Evolutionary conservation across 176 grass and related monocot species (phyloP).

Genomic region (Rhynchospora tenuis): DNA sequence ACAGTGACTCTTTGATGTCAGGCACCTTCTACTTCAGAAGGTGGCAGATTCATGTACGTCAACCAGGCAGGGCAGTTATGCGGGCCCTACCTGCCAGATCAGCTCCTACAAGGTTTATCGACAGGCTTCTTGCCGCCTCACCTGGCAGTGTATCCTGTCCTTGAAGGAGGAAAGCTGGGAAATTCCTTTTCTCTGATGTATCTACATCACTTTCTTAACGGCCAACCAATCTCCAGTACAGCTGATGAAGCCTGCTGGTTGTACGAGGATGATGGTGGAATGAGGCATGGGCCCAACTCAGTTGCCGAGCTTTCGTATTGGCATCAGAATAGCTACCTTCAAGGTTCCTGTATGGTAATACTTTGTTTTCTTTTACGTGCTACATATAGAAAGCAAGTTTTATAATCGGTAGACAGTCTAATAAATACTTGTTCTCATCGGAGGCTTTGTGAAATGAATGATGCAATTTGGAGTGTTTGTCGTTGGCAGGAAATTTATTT

Average conservation of each 20-base stretch:
- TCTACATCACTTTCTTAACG: slow-evolving; percentile 47
- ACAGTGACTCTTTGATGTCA: background rate
- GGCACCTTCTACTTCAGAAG: background rate
- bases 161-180: slow-evolving; percentile 47
- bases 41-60: slow-evolving; percentile 70
- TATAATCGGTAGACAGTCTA: background rate
- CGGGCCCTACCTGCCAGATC: slow-evolving; percentile 66
- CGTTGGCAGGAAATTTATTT: background rate
- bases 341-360: slow-evolving; percentile 86
- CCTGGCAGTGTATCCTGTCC: slow-evolving; percentile 66
- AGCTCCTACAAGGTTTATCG: slow-evolving; percentile 65
- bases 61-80: slow-evolving; percentile 80
- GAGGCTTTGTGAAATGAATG: background rate
- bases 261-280: slow-evolving; percentile 79
- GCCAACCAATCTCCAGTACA: slow-evolving; percentile 38
- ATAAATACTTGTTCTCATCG: background rate
- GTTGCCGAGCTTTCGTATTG: slow-evolving; percentile 92
- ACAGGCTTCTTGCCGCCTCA: slow-evolving; percentile 63
- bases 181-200: slow-evolving; percentile 58
- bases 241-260: slow-evolving; percentile 84
- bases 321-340: slow-evolving; percentile 86
- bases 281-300: slow-evolving; percentile 73
- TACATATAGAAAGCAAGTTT: background rate
- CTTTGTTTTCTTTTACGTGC: background rate
- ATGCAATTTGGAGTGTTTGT: background rate